phyloP scores from a whole-genome alignment of 352 stramenopile species.

The Phytophthora sp. region DNA sequence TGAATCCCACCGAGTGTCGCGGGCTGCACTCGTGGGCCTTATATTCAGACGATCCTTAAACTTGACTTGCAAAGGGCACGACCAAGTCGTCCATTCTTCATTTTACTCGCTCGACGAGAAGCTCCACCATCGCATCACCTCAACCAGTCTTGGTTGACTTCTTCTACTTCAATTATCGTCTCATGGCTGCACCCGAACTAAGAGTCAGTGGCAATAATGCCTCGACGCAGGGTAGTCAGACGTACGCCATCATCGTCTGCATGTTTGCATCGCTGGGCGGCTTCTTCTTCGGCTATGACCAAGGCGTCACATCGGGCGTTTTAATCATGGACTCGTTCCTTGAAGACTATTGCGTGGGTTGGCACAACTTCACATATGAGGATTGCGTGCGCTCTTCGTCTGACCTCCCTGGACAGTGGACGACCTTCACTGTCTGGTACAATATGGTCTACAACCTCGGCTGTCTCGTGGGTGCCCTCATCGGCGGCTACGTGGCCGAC shows the following conservation, averaged over 20 bases:
- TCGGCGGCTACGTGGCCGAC: slow-evolving; percentile 44
- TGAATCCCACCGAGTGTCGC: slow-evolving; percentile 21
- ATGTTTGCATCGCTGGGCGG: slow-evolving; percentile 38
- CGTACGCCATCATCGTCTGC: slow-evolving; percentile 49
- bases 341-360: slow-evolving; percentile 46
- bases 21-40: background rate
- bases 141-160: slow-evolving; percentile 14
- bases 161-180: slow-evolving; percentile 14
- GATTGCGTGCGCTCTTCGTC: slow-evolving; percentile 28
- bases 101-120: slow-evolving; percentile 24
- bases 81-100: slow-evolving; percentile 22
- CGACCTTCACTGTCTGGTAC: slow-evolving; percentile 46
- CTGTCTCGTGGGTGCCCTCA: slow-evolving; percentile 42
- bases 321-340: slow-evolving; percentile 52
- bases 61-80: background rate
- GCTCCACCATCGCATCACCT: slow-evolving; percentile 10
- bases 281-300: slow-evolving; percentile 48
- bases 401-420: slow-evolving; percentile 41
- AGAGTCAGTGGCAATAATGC: slow-evolving; percentile 23
- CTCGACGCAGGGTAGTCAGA: slow-evolving; percentile 36
- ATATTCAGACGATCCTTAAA: slow-evolving; percentile 4
- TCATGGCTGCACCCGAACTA: slow-evolving; percentile 20
- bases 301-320: slow-evolving; percentile 40
- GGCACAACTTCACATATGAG: slow-evolving; percentile 48
- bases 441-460: slow-evolving; percentile 54